Conservation (phyloP, 805 yeast species). For the Jamesozyma gamospora region DNA sequence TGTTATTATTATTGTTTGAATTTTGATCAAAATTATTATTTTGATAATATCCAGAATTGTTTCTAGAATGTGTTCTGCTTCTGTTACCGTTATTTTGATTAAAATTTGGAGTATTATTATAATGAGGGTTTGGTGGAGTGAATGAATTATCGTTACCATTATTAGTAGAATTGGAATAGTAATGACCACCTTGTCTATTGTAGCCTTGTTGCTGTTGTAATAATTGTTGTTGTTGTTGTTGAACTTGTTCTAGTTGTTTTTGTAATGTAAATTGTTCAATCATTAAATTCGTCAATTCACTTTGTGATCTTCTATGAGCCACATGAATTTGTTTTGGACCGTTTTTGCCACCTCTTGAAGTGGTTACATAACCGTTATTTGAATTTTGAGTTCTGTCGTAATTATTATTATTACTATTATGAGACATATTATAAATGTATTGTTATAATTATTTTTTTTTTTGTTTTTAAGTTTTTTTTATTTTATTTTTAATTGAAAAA, state of each 20-base stretch:
- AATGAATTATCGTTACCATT: slow-evolving; percentile 9
- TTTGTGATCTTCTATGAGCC: slow-evolving; percentile 96
- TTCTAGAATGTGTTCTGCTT: slow-evolving; percentile 30
- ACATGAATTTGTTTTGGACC: slow-evolving; percentile 65
- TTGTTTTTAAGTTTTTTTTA: too few species aligned
- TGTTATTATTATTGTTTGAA: slow-evolving; percentile 4
- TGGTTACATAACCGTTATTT: slow-evolving; percentile 17
- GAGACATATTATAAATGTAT: not conserved
- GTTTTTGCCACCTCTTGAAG: slow-evolving; percentile 30
- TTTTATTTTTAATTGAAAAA: too few species aligned
- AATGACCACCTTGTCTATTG: slow-evolving; percentile 49
- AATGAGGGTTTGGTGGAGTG: slow-evolving; percentile 23
- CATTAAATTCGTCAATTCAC: slow-evolving; percentile 88
- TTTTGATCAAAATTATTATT: slow-evolving; percentile 7
- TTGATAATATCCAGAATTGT: slow-evolving; percentile 26
- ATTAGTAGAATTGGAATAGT: slow-evolving; percentile 18
- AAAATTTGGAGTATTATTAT: slow-evolving; percentile 12
- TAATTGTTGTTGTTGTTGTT: slow-evolving; percentile 84
- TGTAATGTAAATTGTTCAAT: slow-evolving; percentile 80
- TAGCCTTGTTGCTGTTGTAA: slow-evolving; percentile 31
- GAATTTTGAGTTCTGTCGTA: slow-evolving; percentile 1
- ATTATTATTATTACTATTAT: not conserved
- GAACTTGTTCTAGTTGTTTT: slow-evolving; percentile 84
- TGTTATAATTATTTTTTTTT: too few species aligned
- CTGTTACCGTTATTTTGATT: slow-evolving; percentile 12